phyloP scores from a whole-genome alignment of 116 monocot species.

The Zostera marina region DNA sequence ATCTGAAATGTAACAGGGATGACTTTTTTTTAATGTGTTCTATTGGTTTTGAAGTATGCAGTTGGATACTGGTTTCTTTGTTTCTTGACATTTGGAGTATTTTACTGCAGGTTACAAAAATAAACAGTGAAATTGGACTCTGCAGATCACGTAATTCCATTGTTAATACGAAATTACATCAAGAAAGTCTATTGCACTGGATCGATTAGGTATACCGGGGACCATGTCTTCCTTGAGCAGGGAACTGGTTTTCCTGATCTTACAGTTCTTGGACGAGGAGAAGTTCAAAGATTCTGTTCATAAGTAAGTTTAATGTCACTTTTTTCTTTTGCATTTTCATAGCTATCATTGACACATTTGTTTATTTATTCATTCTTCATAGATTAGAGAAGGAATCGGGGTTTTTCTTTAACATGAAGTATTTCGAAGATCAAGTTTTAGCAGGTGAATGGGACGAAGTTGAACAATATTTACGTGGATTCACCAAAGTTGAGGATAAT shows the following conservation, averaged over 20 bases:
- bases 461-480: constrained; percentile 21
- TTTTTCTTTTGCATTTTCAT: background rate
- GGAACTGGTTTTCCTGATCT: constrained; percentile 20
- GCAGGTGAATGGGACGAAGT: constrained; percentile 27
- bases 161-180: too few relatives aligned
- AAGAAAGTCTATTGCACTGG: too few relatives aligned
- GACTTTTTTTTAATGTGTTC: too few relatives aligned
- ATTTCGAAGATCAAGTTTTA: constrained; percentile 17
- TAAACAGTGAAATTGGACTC: too few relatives aligned
- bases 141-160: too few relatives aligned
- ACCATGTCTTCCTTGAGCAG: constrained; percentile 13
- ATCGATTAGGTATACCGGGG: too few relatives aligned
- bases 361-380: background rate
- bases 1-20: too few relatives aligned
- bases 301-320: constrained; percentile 1
- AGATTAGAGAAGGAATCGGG: constrained; percentile 31
- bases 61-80: too few relatives aligned
- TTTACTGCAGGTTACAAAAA: too few relatives aligned
- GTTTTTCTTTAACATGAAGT: constrained; percentile 23
- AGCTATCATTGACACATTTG: background rate
- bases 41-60: too few relatives aligned
- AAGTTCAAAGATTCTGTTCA: constrained; percentile 21
- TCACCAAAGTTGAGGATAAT: constrained; percentile 29
- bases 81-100: too few relatives aligned
- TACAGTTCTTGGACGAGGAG: constrained; percentile 23